Percentiles rank a stretch among this genome's conserved stretches.
phyloP scores from a whole-genome alignment of 306 rosid genomes.

The Rosa rugosa region DNA sequence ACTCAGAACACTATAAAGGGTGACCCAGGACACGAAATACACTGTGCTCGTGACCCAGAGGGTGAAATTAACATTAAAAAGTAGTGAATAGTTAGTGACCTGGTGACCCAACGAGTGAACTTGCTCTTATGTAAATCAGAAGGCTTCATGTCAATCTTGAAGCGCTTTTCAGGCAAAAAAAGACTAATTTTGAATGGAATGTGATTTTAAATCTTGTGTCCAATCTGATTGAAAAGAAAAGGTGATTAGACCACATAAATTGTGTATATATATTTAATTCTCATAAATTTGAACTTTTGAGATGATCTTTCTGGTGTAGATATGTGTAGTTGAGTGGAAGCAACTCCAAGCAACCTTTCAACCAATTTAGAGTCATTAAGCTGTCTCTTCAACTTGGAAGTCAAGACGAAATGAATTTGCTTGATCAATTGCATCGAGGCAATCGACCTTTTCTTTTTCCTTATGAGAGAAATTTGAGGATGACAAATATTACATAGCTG shows the following conservation, averaged over 20 bases:
- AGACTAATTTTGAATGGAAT: too few relatives aligned
- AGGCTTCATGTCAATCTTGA: too few relatives aligned
- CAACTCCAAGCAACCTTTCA: not conserved
- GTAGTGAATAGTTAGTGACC: too few relatives aligned
- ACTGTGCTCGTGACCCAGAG: too few relatives aligned
- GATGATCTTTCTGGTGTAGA: not conserved
- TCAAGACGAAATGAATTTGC: not conserved
- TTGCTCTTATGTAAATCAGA: too few relatives aligned
- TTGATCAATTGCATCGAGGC: not conserved
- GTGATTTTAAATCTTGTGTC: not conserved
- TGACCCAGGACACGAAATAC: too few relatives aligned
- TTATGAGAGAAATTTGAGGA: not conserved
- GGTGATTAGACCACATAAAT: not conserved
- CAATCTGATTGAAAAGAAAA: not conserved
- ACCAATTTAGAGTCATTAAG: not conserved
- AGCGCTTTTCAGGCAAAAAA: too few relatives aligned
- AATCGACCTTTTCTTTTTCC: not conserved
- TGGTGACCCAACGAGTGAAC: too few relatives aligned
- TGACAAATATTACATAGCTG: not conserved
- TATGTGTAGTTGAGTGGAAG: not conserved
- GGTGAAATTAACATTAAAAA: too few relatives aligned
- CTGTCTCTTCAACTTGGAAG: not conserved
- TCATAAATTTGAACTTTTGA: not conserved
- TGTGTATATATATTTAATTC: too few relatives aligned
- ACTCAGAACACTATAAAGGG: too few relatives aligned